Base-by-base conservation (phyloP, 108 stramenopile species). In the Fragilaria radians region DNA sequence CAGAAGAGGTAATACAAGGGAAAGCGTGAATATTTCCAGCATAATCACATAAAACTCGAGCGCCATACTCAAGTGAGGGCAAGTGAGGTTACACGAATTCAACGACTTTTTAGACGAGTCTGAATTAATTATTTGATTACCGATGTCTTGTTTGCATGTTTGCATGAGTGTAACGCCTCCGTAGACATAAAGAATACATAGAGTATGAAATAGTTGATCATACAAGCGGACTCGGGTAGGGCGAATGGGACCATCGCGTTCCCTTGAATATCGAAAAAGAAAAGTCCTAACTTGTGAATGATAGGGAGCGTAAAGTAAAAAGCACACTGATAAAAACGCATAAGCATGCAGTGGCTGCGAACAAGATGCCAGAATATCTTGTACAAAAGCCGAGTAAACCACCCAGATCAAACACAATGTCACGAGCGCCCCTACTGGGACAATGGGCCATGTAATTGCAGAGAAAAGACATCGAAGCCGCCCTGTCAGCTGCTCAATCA, bases 201-300 rank as follows among this genome's bases (percentile, higher is more conserved):
- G 23, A 2, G 75, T 75, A 32, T 86, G 81, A 60, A 78, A 86
- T 21, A 71, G 50, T 48, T 82, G 78, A 56, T 86, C 85, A 53
- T 70, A 80, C 54, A 80, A 48, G 17, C 78, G 79, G 11, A 81
- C 85, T 28, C 61, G 36, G 18, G 67, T 51, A 19, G 85, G 85
- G 4, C 85, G 66, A 19, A 65, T 67, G n/a, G 79, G 71, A 30
- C 85, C 77, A 62, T 80, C 79, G 48, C 73, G 65, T 61, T 80
- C 79, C 54, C 79, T 42, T 11, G 70, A 67, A 52, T 82, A 82
- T 3, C 68, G 57, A 54, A 86, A 81, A 9, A 82, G 27, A 26
- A 42, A 48, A 4, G 70, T 58, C 50, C 80, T 72, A n/a, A 78
- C 59, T 22, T 59, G 63, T 21, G 58, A 42, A 67, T 86, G 85